A percentile compares a stretch with the other conserved stretches of the same genome.
Conservation (phyloP, 2,329 filamentous ascomycete genomes). For the Pseudogymnoascus sp. region DNA sequence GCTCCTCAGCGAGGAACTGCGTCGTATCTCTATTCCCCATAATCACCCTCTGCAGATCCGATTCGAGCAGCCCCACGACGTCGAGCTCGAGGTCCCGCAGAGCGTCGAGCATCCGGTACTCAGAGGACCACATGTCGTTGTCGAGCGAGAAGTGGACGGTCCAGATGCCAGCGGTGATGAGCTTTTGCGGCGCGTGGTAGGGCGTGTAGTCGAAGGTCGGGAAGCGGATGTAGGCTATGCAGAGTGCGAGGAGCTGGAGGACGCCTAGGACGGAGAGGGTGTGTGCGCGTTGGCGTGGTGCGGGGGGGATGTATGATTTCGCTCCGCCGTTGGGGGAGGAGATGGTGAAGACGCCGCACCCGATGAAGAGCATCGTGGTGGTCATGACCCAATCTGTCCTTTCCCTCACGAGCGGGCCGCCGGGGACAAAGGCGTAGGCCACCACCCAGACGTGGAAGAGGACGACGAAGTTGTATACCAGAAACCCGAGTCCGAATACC, state of each 20-base stretch:
- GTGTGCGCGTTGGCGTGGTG: conserved; percentile 46
- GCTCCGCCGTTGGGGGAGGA: conserved; percentile 29
- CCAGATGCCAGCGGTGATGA: conserved; percentile 94
- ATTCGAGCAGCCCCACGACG: conserved; percentile 88
- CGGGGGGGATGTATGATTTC: conserved; percentile 28
- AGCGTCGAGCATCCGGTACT: conserved; percentile 84
- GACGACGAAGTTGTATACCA: conserved; percentile 87
- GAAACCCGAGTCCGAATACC: conserved; percentile 81
- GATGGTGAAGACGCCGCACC: conserved; percentile 72
- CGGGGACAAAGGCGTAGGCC: conserved; percentile 94
- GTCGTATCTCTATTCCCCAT: conserved; percentile 98
- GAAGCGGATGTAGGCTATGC: conserved; percentile 81
- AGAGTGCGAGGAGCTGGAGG: conserved; percentile 72
- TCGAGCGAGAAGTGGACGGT: conserved; percentile 97
- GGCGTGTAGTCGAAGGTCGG: conserved; percentile 86
- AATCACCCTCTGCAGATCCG: conserved; percentile 92
- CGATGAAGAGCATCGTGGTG: conserved; percentile 74
- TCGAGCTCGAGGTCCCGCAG: conserved; percentile 95
- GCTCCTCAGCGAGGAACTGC: conserved; percentile 87
- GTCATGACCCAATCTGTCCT: conserved; percentile 95
- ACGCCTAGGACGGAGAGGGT: conserved; percentile 63
- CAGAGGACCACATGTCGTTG: conserved; percentile 98
- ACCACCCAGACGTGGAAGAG: conserved; percentile 99
- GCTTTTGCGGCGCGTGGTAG: conserved; percentile 78
- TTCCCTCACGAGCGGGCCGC: conserved; percentile 84